These are phyloP conservation scores for Penicillium lividum DNA, from an alignment of 495 filamentous ascomycete genomes.

Conservation along the genomic window DNA sequence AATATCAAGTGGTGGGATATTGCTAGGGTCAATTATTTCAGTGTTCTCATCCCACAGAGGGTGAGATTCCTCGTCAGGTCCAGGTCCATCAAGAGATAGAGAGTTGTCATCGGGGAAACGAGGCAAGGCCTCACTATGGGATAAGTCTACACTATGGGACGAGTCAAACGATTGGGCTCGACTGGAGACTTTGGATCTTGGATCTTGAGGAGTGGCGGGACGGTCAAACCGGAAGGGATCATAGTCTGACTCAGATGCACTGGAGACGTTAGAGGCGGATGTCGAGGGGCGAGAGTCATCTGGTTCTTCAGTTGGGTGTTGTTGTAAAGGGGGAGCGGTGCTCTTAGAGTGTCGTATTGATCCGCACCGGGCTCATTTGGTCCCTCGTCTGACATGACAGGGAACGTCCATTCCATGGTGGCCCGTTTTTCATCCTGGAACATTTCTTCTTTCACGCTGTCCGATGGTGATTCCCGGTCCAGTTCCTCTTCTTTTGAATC, in stretches of 20 bases:
- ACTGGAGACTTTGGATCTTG: constrained; percentile 2
- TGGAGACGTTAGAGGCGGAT: constrained; percentile 38
- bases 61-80: constrained; percentile 39
- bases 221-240: constrained; percentile 51
- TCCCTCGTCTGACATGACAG: constrained; percentile 37
- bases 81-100: constrained; percentile 39
- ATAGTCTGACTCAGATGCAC: constrained; percentile 43
- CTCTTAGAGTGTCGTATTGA: constrained; percentile 39
- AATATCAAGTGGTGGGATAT: constrained; percentile 16
- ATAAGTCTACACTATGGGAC: neutral
- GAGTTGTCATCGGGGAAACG: constrained; percentile 2
- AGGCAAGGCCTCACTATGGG: neutral
- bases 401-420: constrained; percentile 51
- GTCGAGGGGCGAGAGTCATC: constrained; percentile 43
- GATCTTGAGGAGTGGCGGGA: constrained; percentile 30
- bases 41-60: constrained; percentile 24
- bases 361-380: constrained; percentile 11
- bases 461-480: constrained; percentile 9
- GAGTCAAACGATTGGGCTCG: constrained; percentile 24
- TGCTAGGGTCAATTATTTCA: constrained; percentile 5
- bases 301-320: constrained; percentile 20
- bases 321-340: constrained; percentile 26
- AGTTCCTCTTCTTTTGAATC: constrained; percentile 13
- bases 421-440: constrained; percentile 36
- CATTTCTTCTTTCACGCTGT: constrained; percentile 23